These are phyloP conservation scores for Raphanus hybrid DNA, from an alignment of 441 rosid species.

Conservation along the genomic window DNA sequence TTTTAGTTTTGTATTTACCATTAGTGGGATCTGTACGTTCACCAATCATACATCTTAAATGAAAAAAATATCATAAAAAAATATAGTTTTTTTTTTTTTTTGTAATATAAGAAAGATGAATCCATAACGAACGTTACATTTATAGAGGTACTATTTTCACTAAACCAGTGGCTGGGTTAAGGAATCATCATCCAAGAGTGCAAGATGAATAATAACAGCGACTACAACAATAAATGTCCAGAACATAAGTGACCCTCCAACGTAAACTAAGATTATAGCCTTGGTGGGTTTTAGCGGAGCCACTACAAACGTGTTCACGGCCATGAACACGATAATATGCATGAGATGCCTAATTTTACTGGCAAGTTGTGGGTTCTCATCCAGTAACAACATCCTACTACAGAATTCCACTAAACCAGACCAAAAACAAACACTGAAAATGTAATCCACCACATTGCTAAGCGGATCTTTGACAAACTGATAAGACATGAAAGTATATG, in stretches of 20 bases:
- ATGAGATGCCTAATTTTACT: not conserved
- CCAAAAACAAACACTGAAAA: not conserved
- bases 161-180: slow-evolving; percentile 3
- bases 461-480: not conserved
- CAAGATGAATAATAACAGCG: not conserved
- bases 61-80: not conserved
- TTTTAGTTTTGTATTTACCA: too few relatives aligned
- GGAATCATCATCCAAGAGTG: not conserved
- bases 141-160: not conserved
- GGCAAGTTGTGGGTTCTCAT: not conserved
- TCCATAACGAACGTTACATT: not conserved
- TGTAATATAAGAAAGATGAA: not conserved
- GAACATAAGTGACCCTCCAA: not conserved
- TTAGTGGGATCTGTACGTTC: too few relatives aligned
- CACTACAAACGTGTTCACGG: not conserved
- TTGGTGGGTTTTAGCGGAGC: not conserved
- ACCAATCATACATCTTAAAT: not conserved
- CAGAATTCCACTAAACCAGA: not conserved
- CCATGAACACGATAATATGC: not conserved
- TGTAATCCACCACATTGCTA: not conserved
- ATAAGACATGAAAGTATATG: not conserved
- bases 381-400: not conserved
- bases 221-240: not conserved
- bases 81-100: too few relatives aligned
- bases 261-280: not conserved